phyloP scores from a whole-genome alignment of 768 basidiomycete species.

The Amanita rubescens region DNA sequence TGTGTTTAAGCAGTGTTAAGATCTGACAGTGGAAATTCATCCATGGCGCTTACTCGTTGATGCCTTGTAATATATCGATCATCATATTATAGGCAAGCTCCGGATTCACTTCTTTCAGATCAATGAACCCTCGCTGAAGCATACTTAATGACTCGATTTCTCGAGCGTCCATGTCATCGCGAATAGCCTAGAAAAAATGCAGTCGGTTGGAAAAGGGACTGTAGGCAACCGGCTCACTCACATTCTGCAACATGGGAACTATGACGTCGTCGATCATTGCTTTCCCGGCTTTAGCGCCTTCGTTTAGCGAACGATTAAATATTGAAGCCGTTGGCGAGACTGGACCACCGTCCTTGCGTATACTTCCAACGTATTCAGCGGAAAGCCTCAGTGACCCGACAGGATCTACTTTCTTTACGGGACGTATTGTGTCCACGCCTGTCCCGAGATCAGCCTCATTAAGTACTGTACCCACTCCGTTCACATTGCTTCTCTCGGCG shows the following conservation, averaged over 20 bases:
- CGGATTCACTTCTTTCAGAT: slow-evolving; percentile 77
- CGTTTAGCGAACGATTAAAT: slow-evolving; percentile 44
- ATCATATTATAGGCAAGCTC: slow-evolving; percentile 83
- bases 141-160: slow-evolving; percentile 87
- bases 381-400: slow-evolving; percentile 69
- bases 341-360: slow-evolving; percentile 48
- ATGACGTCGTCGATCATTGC: slow-evolving; percentile 79
- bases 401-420: slow-evolving; percentile 87
- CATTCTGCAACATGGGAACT: slow-evolving; percentile 69
- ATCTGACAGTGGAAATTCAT: background rate
- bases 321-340: slow-evolving; percentile 43
- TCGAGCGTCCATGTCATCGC: slow-evolving; percentile 80
- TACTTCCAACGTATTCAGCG: slow-evolving; percentile 72
- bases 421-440: slow-evolving; percentile 86
- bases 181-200: slow-evolving; percentile 44
- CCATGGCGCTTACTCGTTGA: slow-evolving; percentile 69
- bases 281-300: slow-evolving; percentile 55
- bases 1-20: slow-evolving; percentile 23
- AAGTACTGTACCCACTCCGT: slow-evolving; percentile 65
- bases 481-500: slow-evolving; percentile 57
- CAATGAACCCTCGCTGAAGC: slow-evolving; percentile 83
- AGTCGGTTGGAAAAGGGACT: slow-evolving; percentile 7
- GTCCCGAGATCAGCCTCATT: slow-evolving; percentile 80
- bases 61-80: slow-evolving; percentile 81
- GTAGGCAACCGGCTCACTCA: slow-evolving; percentile 38